These are phyloP conservation scores for Mycena polygramma DNA, from an alignment of 768 basidiomycete genomes.

Conservation along the genomic window DNA sequence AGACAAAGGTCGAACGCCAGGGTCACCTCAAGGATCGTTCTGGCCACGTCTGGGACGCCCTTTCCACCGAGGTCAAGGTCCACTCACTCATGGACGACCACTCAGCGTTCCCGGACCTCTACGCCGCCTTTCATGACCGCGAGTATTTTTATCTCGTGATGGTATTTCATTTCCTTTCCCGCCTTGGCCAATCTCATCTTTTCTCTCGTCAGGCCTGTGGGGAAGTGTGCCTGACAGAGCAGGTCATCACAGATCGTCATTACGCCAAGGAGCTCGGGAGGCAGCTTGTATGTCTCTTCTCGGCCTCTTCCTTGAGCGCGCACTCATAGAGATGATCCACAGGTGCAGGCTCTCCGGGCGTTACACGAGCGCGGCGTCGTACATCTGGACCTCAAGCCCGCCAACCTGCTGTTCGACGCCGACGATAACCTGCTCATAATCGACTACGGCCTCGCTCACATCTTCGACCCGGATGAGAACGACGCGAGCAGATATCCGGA, in stretches of 20 bases:
- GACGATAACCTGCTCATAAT: background rate
- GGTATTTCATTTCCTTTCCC: background rate
- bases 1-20: background rate
- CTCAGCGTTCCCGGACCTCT: slow-evolving; percentile 10
- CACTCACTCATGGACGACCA: background rate
- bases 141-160: slow-evolving; percentile 8
- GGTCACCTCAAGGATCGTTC: too few species aligned
- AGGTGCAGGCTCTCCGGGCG: background rate
- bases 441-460: slow-evolving; percentile 8
- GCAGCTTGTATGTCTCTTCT: slow-evolving; percentile 9
- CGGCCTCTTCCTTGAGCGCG: background rate
- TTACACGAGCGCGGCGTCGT: slow-evolving; percentile 21
- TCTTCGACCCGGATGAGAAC: background rate
- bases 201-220: slow-evolving; percentile 11
- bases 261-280: background rate
- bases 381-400: slow-evolving; percentile 18
- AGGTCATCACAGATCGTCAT: background rate
- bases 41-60: too few species aligned
- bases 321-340: background rate
- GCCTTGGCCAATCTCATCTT: background rate
- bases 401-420: background rate
- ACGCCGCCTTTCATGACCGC: slow-evolving; percentile 10
- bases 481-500: background rate
- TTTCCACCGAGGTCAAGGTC: too few species aligned
- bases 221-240: background rate